These are phyloP conservation scores for Trichoderma orchidacearum DNA, from an alignment of 495 filamentous ascomycete species.

Conservation along the genomic window DNA sequence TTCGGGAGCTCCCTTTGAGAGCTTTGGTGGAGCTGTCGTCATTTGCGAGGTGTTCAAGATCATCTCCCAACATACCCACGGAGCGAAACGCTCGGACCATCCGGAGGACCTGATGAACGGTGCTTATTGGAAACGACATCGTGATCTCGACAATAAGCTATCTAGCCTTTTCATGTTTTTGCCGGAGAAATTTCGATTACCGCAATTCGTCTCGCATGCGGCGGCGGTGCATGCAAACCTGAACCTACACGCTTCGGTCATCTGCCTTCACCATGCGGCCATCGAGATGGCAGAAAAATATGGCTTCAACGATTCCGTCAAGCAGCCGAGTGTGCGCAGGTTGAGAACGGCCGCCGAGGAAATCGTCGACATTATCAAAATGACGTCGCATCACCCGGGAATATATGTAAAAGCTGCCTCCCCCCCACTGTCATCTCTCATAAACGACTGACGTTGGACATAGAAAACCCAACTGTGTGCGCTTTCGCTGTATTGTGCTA, in stretches of 20 bases:
- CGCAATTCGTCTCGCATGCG: slow-evolving; percentile 18
- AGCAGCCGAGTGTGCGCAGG: slow-evolving; percentile 17
- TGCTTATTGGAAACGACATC: slow-evolving; percentile 30
- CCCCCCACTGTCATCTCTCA: not conserved
- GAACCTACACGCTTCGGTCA: slow-evolving; percentile 28
- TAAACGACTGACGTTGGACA: not conserved
- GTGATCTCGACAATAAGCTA: slow-evolving; percentile 30
- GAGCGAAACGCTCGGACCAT: slow-evolving; percentile 20
- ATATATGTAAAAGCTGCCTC: slow-evolving; percentile 11
- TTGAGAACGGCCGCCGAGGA: slow-evolving; percentile 24
- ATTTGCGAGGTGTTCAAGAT: slow-evolving; percentile 25
- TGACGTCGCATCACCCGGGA: slow-evolving; percentile 15
- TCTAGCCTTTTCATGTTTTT: slow-evolving; percentile 33
- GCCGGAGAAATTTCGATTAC: slow-evolving; percentile 24
- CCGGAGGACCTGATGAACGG: slow-evolving; percentile 25
- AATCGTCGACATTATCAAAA: slow-evolving; percentile 27
- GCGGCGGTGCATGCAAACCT: slow-evolving; percentile 28
- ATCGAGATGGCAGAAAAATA: slow-evolving; percentile 24
- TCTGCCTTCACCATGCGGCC: slow-evolving; percentile 28
- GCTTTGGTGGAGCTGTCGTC: slow-evolving; percentile 23
- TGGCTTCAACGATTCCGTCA: slow-evolving; percentile 16
- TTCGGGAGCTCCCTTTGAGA: slow-evolving; percentile 20
- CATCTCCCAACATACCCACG: slow-evolving; percentile 27
- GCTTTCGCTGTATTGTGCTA: slow-evolving; percentile 27
- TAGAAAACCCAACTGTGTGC: slow-evolving; percentile 25